Base-by-base conservation (phyloP, 140 eudicot genomes). In the Oenanthe javanica region DNA sequence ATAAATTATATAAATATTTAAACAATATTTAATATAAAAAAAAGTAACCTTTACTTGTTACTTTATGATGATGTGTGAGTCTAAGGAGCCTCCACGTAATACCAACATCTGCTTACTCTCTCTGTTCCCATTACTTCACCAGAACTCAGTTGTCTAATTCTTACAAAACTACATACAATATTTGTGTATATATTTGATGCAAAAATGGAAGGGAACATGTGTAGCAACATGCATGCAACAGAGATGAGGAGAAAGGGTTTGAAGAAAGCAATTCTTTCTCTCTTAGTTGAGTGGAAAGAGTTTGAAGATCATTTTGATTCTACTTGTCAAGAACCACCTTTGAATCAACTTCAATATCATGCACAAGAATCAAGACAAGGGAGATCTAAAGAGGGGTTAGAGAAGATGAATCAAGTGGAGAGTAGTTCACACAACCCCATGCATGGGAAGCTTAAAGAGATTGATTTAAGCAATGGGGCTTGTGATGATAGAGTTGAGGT, bases 201-300 rank as follows among this genome's bases (percentile, higher is more conserved):
- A 18, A 63, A 42, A 13, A 66, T 66, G 73, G 73, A 67, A 1
- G 73, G 42, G 45, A 67, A 31, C 11, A 12, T 31, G 43, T 27
- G 18, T 25, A 67, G 73, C 43, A 67, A 31, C 43, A 25, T 67
- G 43, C 42, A 67, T 23, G 73, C 2, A 8, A 67, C 19, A 31
- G 73, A 67, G 31, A 31, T 27, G 73, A 67, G 4, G 46, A 67
- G 21, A 31, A 67, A 25, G 73, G 73, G 73, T 67, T 31, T 67
- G 10, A 27, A 67, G 21, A 67, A 67, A 67, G 73, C 73, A 4
- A 67, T 67, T 67, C 73, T 67, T 13, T 67, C 73, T 36, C 73
- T 67, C 73, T 31, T 67, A 27, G 73, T 67, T 67, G 73, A 67
- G 73, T 67, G 73, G 73, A 67, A 67, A 67, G 73, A 67, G 0